Evolutionary conservation across 1,284 basidiomycete species (phyloP), one percentile per base, ranked within the genome.

Genomic region (Ustilago loliicola): DNA sequence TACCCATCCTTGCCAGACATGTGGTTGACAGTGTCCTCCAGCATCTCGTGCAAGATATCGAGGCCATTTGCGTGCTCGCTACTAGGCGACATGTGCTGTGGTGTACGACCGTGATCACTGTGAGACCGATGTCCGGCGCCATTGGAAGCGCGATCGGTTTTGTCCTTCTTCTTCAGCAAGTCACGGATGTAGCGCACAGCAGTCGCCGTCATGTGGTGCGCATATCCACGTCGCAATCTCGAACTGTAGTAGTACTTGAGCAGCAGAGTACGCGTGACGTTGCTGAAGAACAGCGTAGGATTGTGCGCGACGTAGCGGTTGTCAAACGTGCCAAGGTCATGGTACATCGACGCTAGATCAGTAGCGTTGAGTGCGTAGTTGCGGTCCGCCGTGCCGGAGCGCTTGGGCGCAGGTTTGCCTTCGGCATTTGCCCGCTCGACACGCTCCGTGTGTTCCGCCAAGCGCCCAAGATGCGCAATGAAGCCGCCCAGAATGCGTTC

Each of bases 251-350:
- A 95, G 87, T 98, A 98, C 85, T 94, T 93, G 87, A 94, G 90
- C 84, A 96, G 89, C 68, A 96, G 91, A 91, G 95, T 86, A 40
- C 95, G 91, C 17, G 92, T 92, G 19, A 90, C 89, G 84, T 92
- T 93, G 83, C 93, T 93, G 87, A 95, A 89, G 83, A 92, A 92
- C 52, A 97, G 89, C 58, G 92, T 92, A 0, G 95, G 95, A 72
- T 91, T 93, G 87, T 98, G 95, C 11, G 96, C 89, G 82, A 97
- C 93, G 84, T 95, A 93, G 23, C 96, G 94, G 80, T 96, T 94
- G 85, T 94, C 92, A 86, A 97, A 96, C 78, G 92, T 90, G 1
- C 90, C 90, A 90, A 93, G 93, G 82, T 95, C 93, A 29, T 91
- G 88, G 27, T 82, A 91, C 87, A 72, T 91, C 89, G 67, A 78